A percentile compares a stretch with the other conserved stretches of the same genome.
These are phyloP conservation scores for Pythium scleroteichum DNA, from an alignment of 352 stramenopile genomes.

Conservation along the genomic window DNA sequence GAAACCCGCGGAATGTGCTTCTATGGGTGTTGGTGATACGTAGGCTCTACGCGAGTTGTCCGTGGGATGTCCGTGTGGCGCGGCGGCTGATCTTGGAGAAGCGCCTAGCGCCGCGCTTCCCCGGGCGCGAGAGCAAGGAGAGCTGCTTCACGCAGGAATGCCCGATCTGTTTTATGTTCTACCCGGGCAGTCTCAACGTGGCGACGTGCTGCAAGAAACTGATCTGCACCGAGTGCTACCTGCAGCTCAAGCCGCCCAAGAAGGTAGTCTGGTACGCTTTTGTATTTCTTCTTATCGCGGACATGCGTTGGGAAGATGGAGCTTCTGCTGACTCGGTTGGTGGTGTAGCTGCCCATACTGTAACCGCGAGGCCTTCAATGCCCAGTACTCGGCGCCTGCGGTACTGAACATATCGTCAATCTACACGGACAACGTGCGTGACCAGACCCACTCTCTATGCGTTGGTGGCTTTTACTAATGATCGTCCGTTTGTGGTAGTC, in stretches of 20 bases:
- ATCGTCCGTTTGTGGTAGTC: conserved; percentile 11
- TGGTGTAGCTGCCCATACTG: conserved; percentile 69
- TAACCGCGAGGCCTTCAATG: conserved; percentile 61
- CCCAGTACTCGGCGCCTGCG: conserved; percentile 52
- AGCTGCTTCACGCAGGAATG: conserved; percentile 72
- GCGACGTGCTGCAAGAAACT: conserved; percentile 46
- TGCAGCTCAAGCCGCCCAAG: conserved; percentile 38
- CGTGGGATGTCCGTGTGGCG: conserved; percentile 68
- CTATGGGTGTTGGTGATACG: neutral
- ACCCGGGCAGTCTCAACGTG: conserved; percentile 38
- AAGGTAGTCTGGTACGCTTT: conserved; percentile 34
- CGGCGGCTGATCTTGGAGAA: conserved; percentile 67
- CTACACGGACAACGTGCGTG: conserved; percentile 30
- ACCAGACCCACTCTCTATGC: neutral
- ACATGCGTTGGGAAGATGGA: neutral
- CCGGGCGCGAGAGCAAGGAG: conserved; percentile 58
- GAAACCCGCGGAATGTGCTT: too few species aligned
- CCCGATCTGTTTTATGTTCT: conserved; percentile 84
- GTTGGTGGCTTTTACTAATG: neutral
- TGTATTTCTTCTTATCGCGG: neutral
- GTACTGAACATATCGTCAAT: conserved; percentile 48
- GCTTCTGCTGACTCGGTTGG: neutral
- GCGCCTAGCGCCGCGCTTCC: conserved; percentile 76
- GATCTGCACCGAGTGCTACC: conserved; percentile 39
- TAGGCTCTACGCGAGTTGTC: conserved; percentile 77